Evolutionary conservation across 441 rosid genomes (phyloP), one percentile per base, ranked within the genome.

Genomic region (Erysimum pusillum): DNA sequence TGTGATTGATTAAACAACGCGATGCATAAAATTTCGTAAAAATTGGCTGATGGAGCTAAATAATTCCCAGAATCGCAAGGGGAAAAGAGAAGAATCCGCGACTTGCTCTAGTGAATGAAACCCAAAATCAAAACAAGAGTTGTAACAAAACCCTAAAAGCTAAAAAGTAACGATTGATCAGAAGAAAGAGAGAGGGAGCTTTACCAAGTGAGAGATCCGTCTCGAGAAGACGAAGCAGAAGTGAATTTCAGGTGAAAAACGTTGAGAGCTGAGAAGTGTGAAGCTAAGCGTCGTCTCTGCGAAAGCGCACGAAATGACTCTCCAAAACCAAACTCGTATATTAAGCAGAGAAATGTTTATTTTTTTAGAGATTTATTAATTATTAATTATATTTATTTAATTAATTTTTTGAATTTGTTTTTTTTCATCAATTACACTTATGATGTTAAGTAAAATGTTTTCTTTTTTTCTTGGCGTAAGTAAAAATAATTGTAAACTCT

Each of bases 211-310:
- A 48, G 61, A 70, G 80, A 76, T 76, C 80, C 36, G 71, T 13
- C 1, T 32, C 38, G 0, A 63, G 28, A 44, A 69, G 70, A 69
- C 35, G 46, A 22, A 53, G 59, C 1, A 63, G 38, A 35, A 14
- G 20, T 22, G 49, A 14, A 70, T 17, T 44, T 63, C 51, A 70
- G 75, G 60, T 10, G 60, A 8, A 9, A 69, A 53, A 64, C 69
- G 64, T 34, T 11, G 49, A 41, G 79, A 41, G 69, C 51, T 44
- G 48, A 69, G 42, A 35, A 76, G 80, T 76, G 80, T 76, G 80
- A 68, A 70, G 66, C 46, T 45, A 31, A 39, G 60, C 71, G 61
- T 56, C 80, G 76, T 69, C 71, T 62, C 66, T 69, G 46, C 14
- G 67, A 49, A 58, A 75, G 18, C 57, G 31, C 36, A 64, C 58